These are phyloP conservation scores for Leishmania turanica DNA, from an alignment of 208 protist species.

Conservation along the genomic window DNA sequence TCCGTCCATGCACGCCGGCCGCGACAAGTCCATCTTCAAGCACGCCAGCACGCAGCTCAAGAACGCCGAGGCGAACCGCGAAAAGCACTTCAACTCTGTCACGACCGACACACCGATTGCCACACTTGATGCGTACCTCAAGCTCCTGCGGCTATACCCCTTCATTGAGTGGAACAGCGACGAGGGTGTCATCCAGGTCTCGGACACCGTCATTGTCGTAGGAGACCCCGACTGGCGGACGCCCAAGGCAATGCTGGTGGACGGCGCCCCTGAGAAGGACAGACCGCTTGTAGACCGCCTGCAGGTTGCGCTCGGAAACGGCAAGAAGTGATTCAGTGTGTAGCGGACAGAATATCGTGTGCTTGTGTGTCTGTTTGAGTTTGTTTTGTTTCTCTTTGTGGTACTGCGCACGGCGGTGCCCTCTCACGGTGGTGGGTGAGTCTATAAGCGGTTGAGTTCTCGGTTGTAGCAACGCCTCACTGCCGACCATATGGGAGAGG, in stretches of 20 bases:
- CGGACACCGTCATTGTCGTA: slow-evolving; percentile 69
- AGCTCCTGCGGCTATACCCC: slow-evolving; percentile 75
- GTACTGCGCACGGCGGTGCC: background rate
- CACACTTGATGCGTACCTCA: slow-evolving; percentile 64
- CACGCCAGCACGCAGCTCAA: slow-evolving; percentile 75
- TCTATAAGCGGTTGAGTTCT: background rate
- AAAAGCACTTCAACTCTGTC: slow-evolving; percentile 43
- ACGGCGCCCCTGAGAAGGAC: slow-evolving; percentile 57
- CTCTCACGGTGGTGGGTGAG: background rate
- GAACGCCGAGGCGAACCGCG: slow-evolving; percentile 46
- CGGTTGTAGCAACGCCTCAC: background rate
- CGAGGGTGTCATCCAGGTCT: slow-evolving; percentile 74
- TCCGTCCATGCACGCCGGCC: slow-evolving; percentile 83
- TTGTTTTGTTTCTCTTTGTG: background rate
- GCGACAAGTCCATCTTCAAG: slow-evolving; percentile 87
- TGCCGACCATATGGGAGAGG: background rate
- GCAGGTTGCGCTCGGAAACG: slow-evolving; percentile 51
- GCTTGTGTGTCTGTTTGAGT: background rate
- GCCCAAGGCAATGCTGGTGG: slow-evolving; percentile 56
- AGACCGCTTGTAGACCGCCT: slow-evolving; percentile 62
- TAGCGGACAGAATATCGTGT: slow-evolving; percentile 1
- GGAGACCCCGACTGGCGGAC: slow-evolving; percentile 74
- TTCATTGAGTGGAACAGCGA: slow-evolving; percentile 80
- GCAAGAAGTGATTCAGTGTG: slow-evolving; percentile 50
- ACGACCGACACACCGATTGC: slow-evolving; percentile 67